Evolutionary conservation across 176 grass and related monocot species (phyloP).

Genomic region (Juncus effusus): DNA sequence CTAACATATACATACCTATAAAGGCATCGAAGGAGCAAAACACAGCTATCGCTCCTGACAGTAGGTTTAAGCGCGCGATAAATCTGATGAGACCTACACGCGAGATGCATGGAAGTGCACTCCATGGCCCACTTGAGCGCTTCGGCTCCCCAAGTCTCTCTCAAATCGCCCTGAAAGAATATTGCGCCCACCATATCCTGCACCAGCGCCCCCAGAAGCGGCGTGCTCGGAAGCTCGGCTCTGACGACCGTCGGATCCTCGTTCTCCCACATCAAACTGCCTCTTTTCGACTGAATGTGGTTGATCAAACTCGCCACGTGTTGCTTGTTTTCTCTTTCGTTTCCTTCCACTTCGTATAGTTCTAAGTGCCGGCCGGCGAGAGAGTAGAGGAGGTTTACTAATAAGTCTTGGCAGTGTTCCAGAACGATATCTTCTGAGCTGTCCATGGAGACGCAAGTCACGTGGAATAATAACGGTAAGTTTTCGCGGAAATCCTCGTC

Average conservation of each 20-base stretch:
- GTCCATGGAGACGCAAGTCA: slow-evolving; percentile 98
- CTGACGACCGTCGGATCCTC: slow-evolving; percentile 84
- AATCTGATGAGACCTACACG: slow-evolving; percentile 93
- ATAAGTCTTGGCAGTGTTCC: slow-evolving; percentile 93
- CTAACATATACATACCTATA: slow-evolving; percentile 19
- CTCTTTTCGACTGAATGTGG: slow-evolving; percentile 96
- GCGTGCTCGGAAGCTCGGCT: slow-evolving; percentile 69
- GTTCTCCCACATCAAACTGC: slow-evolving; percentile 98
- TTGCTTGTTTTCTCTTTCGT: slow-evolving; percentile 89
- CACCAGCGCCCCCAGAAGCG: slow-evolving; percentile 83
- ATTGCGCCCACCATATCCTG: slow-evolving; percentile 98
- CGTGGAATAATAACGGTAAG: slow-evolving; percentile 89
- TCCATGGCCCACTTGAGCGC: slow-evolving; percentile 99
- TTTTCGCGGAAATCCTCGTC: slow-evolving; percentile 98
- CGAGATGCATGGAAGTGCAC: slow-evolving; percentile 83
- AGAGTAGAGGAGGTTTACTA: slow-evolving; percentile 95
- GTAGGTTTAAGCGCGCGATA: slow-evolving; percentile 83
- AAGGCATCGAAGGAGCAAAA: slow-evolving; percentile 85
- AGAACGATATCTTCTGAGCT: slow-evolving; percentile 99
- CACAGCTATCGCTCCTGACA: slow-evolving; percentile 90
- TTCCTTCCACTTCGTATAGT: slow-evolving; percentile 85
- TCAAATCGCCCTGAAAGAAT: slow-evolving; percentile 96
- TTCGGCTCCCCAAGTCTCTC: slow-evolving; percentile 92
- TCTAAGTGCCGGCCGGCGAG: slow-evolving; percentile 92
- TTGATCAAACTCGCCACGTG: slow-evolving; percentile 94